Conservation (phyloP, 352 stramenopile genomes). For the Phytopythium delawarense region DNA sequence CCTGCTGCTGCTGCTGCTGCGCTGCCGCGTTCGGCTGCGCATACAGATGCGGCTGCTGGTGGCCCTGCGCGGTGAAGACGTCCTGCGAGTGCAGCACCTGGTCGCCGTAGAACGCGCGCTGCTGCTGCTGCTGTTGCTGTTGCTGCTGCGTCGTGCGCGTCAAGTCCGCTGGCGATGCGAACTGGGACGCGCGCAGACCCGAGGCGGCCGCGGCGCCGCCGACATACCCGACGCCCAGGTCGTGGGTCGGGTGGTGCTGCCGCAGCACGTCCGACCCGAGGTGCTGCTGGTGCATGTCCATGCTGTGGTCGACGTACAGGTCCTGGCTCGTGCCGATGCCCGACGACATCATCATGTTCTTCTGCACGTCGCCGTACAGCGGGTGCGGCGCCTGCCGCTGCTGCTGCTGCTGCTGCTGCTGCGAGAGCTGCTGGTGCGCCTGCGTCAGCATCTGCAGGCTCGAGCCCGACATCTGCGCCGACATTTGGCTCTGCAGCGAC, state of each 20-base stretch:
- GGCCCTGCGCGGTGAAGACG: conserved; percentile 39
- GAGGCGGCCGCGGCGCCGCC: conserved; percentile 1
- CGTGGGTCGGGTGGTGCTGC: conserved; percentile 36
- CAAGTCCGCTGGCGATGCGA: conserved; percentile 19
- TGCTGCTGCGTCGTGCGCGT: conserved; percentile 14
- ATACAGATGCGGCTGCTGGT: conserved; percentile 42
- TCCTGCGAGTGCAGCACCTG: conserved; percentile 47
- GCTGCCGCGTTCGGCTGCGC: conserved; percentile 13
- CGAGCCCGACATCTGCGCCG: conserved; percentile 29
- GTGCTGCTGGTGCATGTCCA: conserved; percentile 42
- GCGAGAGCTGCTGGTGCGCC: conserved; percentile 32
- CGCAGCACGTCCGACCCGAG: conserved; percentile 31
- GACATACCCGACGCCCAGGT: conserved; percentile 12
- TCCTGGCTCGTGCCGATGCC: conserved; percentile 35
- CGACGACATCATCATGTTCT: conserved; percentile 42
- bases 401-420: conserved; percentile 34
- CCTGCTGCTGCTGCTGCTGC: conserved; percentile 35
- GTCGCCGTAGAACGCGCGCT: conserved; percentile 39
- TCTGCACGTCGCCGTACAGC: conserved; percentile 50
- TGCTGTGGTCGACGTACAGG: conserved; percentile 37
- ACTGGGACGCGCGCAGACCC: conserved; percentile 17
- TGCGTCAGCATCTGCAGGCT: conserved; percentile 38
- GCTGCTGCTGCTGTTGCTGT: conserved; percentile 24
- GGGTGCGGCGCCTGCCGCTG: conserved; percentile 32
- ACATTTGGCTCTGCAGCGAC: conserved; percentile 8